phyloP scores from a whole-genome alignment of 495 filamentous ascomycete species.

The Hypoxylon fuscum region DNA sequence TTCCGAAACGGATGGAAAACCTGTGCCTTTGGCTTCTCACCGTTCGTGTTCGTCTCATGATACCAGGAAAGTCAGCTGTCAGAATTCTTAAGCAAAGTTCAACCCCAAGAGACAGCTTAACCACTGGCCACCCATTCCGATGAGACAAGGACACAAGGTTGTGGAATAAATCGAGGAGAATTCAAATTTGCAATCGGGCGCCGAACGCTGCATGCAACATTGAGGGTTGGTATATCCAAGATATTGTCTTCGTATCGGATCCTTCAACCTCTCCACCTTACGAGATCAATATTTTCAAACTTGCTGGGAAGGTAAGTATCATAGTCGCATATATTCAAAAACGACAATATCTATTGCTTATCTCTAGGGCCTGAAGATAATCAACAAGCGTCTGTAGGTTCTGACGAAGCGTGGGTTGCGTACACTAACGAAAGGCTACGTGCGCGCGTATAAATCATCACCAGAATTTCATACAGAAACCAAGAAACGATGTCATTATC shows the following conservation, averaged over 20 bases:
- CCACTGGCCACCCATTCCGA: background rate
- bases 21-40: background rate
- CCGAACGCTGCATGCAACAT: conserved; percentile 26
- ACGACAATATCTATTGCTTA: background rate
- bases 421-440: background rate
- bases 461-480: background rate
- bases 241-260: background rate
- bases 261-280: background rate
- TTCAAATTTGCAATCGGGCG: background rate
- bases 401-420: background rate
- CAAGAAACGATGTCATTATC: background rate
- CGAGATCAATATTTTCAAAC: background rate
- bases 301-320: background rate
- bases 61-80: background rate
- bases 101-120: background rate
- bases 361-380: background rate
- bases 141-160: conserved; percentile 10
- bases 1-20: too few species aligned
- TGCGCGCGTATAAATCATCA: background rate
- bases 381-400: background rate
- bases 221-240: background rate
- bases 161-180: conserved; percentile 2
- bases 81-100: conserved; percentile 19
- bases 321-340: background rate
- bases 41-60: conserved; percentile 17